phyloP scores from a whole-genome alignment of 805 yeast genomes.

The Suhomyces canberraensis region DNA sequence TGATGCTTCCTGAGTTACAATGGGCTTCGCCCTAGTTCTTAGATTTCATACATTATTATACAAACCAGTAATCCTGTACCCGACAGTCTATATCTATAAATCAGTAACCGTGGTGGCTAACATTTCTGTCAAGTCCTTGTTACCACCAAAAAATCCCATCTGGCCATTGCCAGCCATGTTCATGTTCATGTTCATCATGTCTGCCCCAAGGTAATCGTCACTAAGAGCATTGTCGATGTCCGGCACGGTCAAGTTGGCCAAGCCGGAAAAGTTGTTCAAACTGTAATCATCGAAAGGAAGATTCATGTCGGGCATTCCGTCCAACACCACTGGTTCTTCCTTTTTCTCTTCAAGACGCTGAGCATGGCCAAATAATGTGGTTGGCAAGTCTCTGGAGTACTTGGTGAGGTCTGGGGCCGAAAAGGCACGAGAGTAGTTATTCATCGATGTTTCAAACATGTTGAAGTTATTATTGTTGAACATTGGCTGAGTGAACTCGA shows the following conservation, averaged over 20 bases:
- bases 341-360: slow-evolving; percentile 3
- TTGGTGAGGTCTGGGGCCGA: slow-evolving; percentile 18
- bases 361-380: slow-evolving; percentile 9
- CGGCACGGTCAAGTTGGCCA: no score
- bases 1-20: no score
- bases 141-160: not conserved
- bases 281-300: no score
- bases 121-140: not conserved
- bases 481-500: slow-evolving; percentile 11
- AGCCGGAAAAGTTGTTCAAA: no score
- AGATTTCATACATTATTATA: no score
- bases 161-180: not conserved
- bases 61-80: no score
- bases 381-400: slow-evolving; percentile 6
- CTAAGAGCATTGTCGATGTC: no score
- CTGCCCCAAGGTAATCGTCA: no score
- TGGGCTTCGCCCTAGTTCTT: no score
- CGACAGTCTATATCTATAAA: not conserved
- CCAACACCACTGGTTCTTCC: not conserved
- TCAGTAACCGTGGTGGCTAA: not conserved
- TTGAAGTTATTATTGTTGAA: slow-evolving; percentile 11
- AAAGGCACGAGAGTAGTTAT: slow-evolving; percentile 10
- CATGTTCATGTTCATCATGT: no score
- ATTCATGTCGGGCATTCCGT: no score
- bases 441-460: not conserved